Percentiles rank a stretch among this genome's conserved stretches.
Evolutionary conservation across 1,139 yeast species (phyloP).

Genomic region (Citeromyces hawaiiensis): DNA sequence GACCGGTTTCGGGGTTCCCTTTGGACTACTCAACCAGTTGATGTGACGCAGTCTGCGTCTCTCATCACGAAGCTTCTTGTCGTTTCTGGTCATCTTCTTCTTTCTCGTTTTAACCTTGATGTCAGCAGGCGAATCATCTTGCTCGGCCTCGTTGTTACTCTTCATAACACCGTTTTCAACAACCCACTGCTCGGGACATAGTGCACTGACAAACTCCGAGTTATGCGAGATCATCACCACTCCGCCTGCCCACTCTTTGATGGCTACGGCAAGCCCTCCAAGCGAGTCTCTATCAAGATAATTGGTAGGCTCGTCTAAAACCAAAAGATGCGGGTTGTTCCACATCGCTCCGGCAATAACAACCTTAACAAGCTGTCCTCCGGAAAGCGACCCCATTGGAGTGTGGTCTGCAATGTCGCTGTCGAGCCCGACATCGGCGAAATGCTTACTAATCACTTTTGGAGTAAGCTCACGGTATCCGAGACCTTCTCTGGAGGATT

Average conservation of each 20-base stretch:
- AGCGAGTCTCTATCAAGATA: constrained; percentile 95
- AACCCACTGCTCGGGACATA: constrained; percentile 98
- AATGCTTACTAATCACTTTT: constrained; percentile 86
- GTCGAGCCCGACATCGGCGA: constrained; percentile 93
- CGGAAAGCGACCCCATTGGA: constrained; percentile 90
- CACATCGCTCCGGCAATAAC: constrained; percentile 99
- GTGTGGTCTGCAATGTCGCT: constrained; percentile 98
- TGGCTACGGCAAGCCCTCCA: constrained; percentile 95
- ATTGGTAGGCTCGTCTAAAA: constrained; percentile 96
- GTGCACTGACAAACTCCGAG: constrained; percentile 91
- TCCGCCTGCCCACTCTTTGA: constrained; percentile 97
- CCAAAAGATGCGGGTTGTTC: constrained; percentile 98
- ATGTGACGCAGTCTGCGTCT: constrained; percentile 90
- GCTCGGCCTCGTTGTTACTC: constrained; percentile 67
- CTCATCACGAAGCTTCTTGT: constrained; percentile 80
- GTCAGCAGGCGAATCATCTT: constrained; percentile 87
- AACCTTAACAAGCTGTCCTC: constrained; percentile 96
- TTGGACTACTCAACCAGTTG: constrained; percentile 91
- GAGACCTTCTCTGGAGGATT: constrained; percentile 96
- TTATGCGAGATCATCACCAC: constrained; percentile 98
- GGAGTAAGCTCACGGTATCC: constrained; percentile 93
- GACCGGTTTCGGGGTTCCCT: constrained; percentile 91
- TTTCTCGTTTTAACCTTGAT: constrained; percentile 84
- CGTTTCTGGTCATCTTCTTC: constrained; percentile 96
- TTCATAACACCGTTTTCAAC: constrained; percentile 87